These are phyloP conservation scores for Backusella tuberculispora DNA, from an alignment of 192 early-diverging fungal species.

Conservation along the genomic window DNA sequence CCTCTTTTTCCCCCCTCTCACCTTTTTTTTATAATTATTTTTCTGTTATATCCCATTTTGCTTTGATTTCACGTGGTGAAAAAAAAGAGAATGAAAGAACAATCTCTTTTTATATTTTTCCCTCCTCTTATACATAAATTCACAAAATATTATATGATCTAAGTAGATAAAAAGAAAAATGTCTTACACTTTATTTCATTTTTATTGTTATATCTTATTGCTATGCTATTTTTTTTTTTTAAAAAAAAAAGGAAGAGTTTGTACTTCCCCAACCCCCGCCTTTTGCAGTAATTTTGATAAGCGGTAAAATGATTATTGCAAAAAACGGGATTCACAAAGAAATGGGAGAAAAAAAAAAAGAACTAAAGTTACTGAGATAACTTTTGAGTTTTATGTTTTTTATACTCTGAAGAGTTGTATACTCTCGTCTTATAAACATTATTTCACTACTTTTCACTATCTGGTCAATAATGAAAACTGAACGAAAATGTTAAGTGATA, in stretches of 20 bases:
- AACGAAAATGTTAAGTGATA: no score
- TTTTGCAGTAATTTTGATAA: no score
- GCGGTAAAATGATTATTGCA: neutral
- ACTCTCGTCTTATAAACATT: no score
- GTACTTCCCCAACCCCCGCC: no score
- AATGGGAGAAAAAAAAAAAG: neutral
- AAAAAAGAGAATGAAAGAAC: neutral
- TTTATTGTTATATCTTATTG: neutral
- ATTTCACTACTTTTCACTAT: no score
- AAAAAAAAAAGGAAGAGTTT: neutral
- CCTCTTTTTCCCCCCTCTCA: neutral
- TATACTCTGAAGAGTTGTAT: no score
- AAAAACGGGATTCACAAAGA: neutral
- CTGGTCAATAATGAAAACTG: no score
- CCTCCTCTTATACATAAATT: slow-evolving; percentile 3
- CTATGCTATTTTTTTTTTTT: neutral
- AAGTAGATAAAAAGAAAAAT: slow-evolving; percentile 2
- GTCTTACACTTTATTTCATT: neutral
- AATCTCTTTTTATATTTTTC: neutral
- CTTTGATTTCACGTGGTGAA: neutral
- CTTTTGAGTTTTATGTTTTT: no score
- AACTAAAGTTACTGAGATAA: no score
- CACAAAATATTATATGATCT: slow-evolving; percentile 4
- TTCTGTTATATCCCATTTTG: slow-evolving; percentile 13
- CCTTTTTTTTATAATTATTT: slow-evolving; percentile 9